Base-by-base conservation (phyloP, 2,329 filamentous ascomycete species). In the Didymella keratinophila region DNA sequence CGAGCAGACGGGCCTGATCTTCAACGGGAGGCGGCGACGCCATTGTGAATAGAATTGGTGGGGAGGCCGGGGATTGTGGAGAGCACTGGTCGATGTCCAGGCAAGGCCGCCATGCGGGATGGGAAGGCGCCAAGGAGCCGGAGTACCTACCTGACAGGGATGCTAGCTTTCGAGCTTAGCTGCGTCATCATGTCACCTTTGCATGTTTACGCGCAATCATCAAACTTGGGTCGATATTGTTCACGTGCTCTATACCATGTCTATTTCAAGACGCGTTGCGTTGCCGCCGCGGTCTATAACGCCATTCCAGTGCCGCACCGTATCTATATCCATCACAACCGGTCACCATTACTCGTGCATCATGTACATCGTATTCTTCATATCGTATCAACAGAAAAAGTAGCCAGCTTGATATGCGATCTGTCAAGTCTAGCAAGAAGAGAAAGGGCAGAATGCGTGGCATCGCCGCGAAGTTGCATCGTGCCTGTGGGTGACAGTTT, bases 1-100 rank as follows among this genome's bases (percentile, higher is more conserved):
- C 95, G 70, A 99, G 89, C 82, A 99, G 87, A 73, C 93, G 91
- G 73, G 91, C 92, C 86, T 89, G 81, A 71, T 83, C 80, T 78
- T 83, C 81, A 65, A 81, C 80, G 66, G 80, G 78, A 62, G 81
- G 80, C 69, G 81, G 77, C 71, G 79, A 78, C 74, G 78, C 76
- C 78, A 79, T 80, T 71, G 71, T 74, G 65, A 58, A 56, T 63
- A 28, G 42, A 56, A 30, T 46, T 42, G 52, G 65, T 55, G 61
- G 41, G 63, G 56, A 61, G 58, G 68, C 70, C 65, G 71, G 71
- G 66, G 65, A 11, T 69, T 64, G 64, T 63, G 69, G 67, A 69
- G 68, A 64, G 55, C 54, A 63, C 64, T 69, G 62, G 63, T 66
- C 58, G 58, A 64, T 61, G 58, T 58, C 52, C 46, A 62, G 62